Evolutionary conservation across 495 filamentous ascomycete species (phyloP), one percentile per base, ranked within the genome.

Genomic region (Tuber microsphaerosporum): DNA sequence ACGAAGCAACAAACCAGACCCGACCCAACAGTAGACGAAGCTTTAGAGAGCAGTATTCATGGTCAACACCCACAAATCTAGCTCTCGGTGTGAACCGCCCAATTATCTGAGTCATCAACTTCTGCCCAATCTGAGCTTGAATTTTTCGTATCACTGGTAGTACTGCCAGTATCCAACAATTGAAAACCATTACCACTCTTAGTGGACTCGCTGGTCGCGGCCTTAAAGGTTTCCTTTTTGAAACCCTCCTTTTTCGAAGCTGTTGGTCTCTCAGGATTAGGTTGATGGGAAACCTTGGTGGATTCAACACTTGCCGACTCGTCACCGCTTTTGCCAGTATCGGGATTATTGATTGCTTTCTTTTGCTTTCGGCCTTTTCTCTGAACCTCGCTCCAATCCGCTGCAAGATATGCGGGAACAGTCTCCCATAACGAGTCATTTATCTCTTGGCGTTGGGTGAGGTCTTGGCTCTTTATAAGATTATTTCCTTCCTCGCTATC

Each of bases 361-460:
- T 81, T 82, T 41, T 75, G 74, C 34, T 74, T 77, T 20, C 81
- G 81, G 43, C 79, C 80, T 48, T 83, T 82, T 46, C 71, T 81
- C 74, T 80, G 79, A 43, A 83, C 81, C 43, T 82, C 78, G 43
- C 76, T 79, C 81, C 81, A 83, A 34, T 80, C 81, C 20, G 75
- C 81, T 48, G 73, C 72, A 20, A 81, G 70, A 73, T 79, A 71
- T 16, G 73, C 77, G 10, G 81, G 81, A 48, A 83, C 79, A n/a
- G 81, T 75, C 68, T 83, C 82, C 82, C 82, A 83, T 70, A 76
- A 84, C n/a, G 82, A 73, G 80, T 81, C 73, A 76, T 84, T 71
- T 80, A 87, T 48, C 71, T 79, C 51, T 75, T 75, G 77, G 84
- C 81, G 72, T 34, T 74, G 69, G 61, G 78, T 75, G 79, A 86